Evolutionary conservation across 2,329 filamentous ascomycete genomes (phyloP), one percentile per base, ranked within the genome.

Genomic region (Bisporella sp.): DNA sequence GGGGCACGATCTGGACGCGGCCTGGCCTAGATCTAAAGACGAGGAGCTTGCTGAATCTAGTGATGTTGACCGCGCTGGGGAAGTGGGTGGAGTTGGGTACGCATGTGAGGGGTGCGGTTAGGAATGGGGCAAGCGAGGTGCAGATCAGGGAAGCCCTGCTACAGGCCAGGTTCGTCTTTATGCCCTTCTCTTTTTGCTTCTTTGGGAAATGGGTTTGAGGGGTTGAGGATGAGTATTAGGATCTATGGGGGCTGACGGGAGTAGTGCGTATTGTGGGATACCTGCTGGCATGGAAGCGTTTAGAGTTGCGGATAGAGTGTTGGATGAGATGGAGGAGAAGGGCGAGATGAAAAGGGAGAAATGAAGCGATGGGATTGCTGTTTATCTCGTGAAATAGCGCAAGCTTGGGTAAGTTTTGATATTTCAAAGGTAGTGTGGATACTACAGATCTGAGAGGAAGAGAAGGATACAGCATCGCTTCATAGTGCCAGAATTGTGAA

Each of bases 1-100:
- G 62, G 62, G 62, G 59, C 8, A 62, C 61, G 7, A 59, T 64
- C 45, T 64, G 62, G 62, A 63, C 62, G 11, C 54, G 62, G 4
- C 62, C 62, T 3, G 62, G 62, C 2, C 47, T 64, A 1, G 55
- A 57, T 28, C 47, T 56, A 5, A 54, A 59, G 4, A 60, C 60
- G 11, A 47, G 62, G 29, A 62, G 59, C 50, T 46, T 64, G 4
- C 45, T 64, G 13, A 63, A 63, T 52, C 41, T 63, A 11, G 62
- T 59, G 6, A 64, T 64, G 62, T 49, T 64, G 45, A 63, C 61
- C 3, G 59, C 62, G 4, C 45, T 64, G 49, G 54, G 56, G 6
- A 61, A 62, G 49, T 63, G 62, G 61, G 57, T 53, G 37, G 62
- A 64, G 52, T 46, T 64, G 9, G 62, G 59, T 0, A 64, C 61